A percentile compares a stretch with the other conserved stretches of the same genome.
Conservation (phyloP, 73 alveolate genomes). For the Durusdinium trenchii region DNA sequence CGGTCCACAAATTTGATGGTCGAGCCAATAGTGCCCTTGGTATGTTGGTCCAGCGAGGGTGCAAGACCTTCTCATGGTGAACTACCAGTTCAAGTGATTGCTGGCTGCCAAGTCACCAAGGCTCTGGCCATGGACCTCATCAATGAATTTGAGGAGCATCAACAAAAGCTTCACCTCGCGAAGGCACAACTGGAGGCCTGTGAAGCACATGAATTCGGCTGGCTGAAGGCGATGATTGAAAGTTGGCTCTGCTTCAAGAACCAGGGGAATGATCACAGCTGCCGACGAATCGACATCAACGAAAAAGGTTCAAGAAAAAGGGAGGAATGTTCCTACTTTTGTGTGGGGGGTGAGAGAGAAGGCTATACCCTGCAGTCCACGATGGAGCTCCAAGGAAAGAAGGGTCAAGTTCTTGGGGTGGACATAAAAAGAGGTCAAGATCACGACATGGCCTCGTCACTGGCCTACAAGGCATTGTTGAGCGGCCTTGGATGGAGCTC, state of each 20-base stretch:
- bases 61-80: neutral
- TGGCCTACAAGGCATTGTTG: neutral
- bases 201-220: neutral
- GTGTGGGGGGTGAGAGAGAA: neutral
- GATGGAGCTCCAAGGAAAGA: neutral
- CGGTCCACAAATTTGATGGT: neutral
- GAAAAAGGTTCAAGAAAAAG: neutral
- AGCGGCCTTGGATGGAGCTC: neutral
- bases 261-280: neutral
- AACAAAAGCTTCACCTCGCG: neutral
- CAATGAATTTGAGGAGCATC: neutral
- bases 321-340: neutral
- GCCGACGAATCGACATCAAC: neutral
- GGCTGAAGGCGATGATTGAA: neutral
- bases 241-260: neutral
- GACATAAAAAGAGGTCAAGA: neutral
- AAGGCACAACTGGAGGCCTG: neutral
- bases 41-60: neutral
- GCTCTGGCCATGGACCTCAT: neutral
- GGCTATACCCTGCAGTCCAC: neutral
- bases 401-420: neutral
- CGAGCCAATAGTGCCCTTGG: neutral
- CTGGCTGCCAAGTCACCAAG: neutral
- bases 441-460: neutral
- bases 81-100: neutral